Evolutionary conservation across 2,329 filamentous ascomycete species (phyloP), one percentile per base, ranked within the genome.

Genomic region (Macrophomina pseudophaseolina): DNA sequence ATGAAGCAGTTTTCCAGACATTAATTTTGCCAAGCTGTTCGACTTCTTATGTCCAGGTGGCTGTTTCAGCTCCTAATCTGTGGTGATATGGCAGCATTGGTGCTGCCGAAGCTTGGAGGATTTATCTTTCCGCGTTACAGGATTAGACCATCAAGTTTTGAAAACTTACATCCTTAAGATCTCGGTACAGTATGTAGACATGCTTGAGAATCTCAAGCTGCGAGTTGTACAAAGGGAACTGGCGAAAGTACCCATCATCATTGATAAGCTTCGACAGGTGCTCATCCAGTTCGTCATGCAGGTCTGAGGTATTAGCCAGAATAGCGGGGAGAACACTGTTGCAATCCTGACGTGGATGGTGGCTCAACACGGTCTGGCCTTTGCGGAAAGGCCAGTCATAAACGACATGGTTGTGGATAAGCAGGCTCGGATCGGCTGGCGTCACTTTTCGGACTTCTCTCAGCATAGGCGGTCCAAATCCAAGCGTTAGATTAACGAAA

Each of bases 281-380:
- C 0, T 64, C 68, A 56, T 79, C 74, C 1, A 80, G 66, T 0
- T 66, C 71, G 9, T 71, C 42, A 11, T 68, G 64, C 1, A 80
- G 69, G 11, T 67, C 62, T 7, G 68, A 52, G 5, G 70, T 66
- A 4, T 72, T 35, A 4, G 74, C 71, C 8, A 79, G 62, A 4
- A 79, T 59, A 16, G 74, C 77, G 1, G 78, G 78, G 11, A 80
- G 72, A 3, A 80, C 76, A 18, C 71, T 72, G 52, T 80, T 72
- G 6, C 60, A 68, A n/a, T 65, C 52, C 16, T 42, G 42, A 7
- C 30, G 63, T 8, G 63, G 63, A 12, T 7, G 6, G 18, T 44
- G 28, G 16, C 44, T 49, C 44, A 62, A 16, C n/a, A 6, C 14
- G 0, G 69, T 67, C 3, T 70, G 66, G 0, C 70, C 65, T 30